Base-by-base conservation (phyloP, 2,329 filamentous ascomycete species). In the Zasmidium cellare region DNA sequence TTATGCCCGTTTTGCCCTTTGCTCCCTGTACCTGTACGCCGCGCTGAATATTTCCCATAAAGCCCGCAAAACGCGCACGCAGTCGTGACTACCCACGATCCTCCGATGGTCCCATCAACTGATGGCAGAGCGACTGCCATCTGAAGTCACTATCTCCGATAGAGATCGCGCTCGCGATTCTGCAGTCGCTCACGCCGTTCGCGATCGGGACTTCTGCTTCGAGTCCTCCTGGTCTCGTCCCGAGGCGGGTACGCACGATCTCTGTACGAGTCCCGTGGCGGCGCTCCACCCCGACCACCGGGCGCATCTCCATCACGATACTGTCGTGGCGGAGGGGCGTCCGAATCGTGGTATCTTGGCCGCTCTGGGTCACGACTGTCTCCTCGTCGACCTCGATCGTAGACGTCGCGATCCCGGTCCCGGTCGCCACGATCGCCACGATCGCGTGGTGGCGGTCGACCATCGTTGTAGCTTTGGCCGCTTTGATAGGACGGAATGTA, bases 401-500 rank as follows among this genome's bases (percentile, higher is more conserved):
- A 62, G 19, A 54, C 50, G 31, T 65, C 65, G 19, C 63, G 52
- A 25, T 62, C 61, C 6, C 63, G 50, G 3, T 59, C 49, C 11
- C 35, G 35, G 11, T 28, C 25, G 25, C 25, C 49, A 12, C 35
- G 35, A 28, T 28, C 25, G 25, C 25, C 49, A 12, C 35, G 35
- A n/a, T 60, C 60, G 24, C 59, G 49, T 35, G 59, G 56, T 24
- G 58, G 55, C 25, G 47, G 61, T 46, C 31, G 65, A 57, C 51
- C 19, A 22, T 44, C 44, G 18, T 55, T 56, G 44, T 54, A 52
- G 18, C 56, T 28, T 18, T 41, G 49, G 18, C 64, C 64, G 35
- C 61, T 53, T 35, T 65, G 62, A 57, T 80, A 80, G 47, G 72
- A 73, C 1, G 78, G 78, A 24, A 80, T 77, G 61, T 80, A 80